Base-by-base conservation (phyloP, 352 stramenopile species). In the Plasmopara halstedii region DNA sequence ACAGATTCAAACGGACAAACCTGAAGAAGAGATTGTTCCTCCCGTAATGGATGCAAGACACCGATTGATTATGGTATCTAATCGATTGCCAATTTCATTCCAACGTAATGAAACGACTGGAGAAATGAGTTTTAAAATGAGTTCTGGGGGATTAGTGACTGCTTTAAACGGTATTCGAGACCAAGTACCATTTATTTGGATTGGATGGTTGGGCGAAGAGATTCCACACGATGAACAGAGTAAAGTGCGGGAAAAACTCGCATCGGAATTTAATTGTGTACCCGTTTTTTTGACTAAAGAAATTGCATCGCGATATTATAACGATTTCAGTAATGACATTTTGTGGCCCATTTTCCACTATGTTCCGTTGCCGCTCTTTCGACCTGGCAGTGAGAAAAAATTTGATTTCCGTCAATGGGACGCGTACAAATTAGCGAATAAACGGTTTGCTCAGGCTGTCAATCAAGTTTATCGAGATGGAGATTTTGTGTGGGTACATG, bases 271-370 rank as follows among this genome's bases (percentile, higher is more conserved):
- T 50, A 93, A 91, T 37, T 95, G 83, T 54, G 67, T 94, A 18
- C 86, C 86, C 0, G 83, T 96, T 21, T 96, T 95, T 54, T 48
- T 96, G 22, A 84, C 81, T 8, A 85, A 92, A 33, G 81, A 95
- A 56, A 77, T 95, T 20, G 81, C 85, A n/a, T 67, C 76, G 33
- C 76, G 83, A 10, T 95, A 94, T 64, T 96, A 96, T 63, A 96
- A 95, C 53, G 86, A 88, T 37, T 95, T 96, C 45, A 92, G 79
- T 63, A 95, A 95, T 56, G 83, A 95, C 50, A 88, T 95, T 43
- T 49, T 96, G 21, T 96, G 86, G 86, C 84, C 86, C 11, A 88
- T 88, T 18, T 95, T 96, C 60, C 86, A 96, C 60, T 96, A 96
- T 49, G 83, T 95, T 27, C 80, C 84, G 34, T 48, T 96, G 47